Base-by-base conservation (phyloP, 116 monocot genomes). In the Thalassia testudinum region DNA sequence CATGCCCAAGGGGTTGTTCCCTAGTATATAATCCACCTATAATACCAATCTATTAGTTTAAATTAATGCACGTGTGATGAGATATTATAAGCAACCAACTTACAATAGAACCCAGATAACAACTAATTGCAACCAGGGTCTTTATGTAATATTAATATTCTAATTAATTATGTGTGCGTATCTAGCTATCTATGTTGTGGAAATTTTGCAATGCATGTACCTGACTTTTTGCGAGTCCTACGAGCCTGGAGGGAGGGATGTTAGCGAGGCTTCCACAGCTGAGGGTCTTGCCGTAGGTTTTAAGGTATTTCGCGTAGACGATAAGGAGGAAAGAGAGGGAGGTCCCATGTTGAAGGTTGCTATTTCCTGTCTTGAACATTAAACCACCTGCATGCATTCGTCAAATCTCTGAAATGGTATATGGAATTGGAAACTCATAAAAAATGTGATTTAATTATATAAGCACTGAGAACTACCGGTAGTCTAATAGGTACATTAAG, bases 1-100 rank as follows among this genome's bases (percentile, higher is more conserved):
- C 74, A 70, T 66, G 44, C 48, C 43, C 12, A 47, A 5, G 24
- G 77, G 74, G 21, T 78, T 78, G 37, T 55, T 25, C 1, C 78
- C 79, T 19, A 79, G 37, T 12, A 79, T 64, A 50, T 70, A 79
- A 37, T 79, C 74, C 49, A 53, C 74, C 74, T 78, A 58, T 29
- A 49, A n/a, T n/a, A 15, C 8, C 12, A 7, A 1, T 55, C 18
- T 15, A 21, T 6, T 13, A 38, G n/a, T n/a, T n/a, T n/a, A n/a
- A n/a, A n/a, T n/a, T n/a, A n/a, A n/a, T n/a, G n/a, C n/a, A n/a
- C n/a, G n/a, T n/a, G n/a, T n/a, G n/a, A n/a, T n/a, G n/a, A n/a
- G n/a, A n/a, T n/a, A n/a, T n/a, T n/a, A n/a, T n/a, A n/a, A n/a
- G n/a, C n/a, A n/a, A n/a, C n/a, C n/a, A n/a, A n/a, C n/a, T n/a